Conservation (phyloP, 768 basidiomycete species). For the Trametes coccinea region DNA sequence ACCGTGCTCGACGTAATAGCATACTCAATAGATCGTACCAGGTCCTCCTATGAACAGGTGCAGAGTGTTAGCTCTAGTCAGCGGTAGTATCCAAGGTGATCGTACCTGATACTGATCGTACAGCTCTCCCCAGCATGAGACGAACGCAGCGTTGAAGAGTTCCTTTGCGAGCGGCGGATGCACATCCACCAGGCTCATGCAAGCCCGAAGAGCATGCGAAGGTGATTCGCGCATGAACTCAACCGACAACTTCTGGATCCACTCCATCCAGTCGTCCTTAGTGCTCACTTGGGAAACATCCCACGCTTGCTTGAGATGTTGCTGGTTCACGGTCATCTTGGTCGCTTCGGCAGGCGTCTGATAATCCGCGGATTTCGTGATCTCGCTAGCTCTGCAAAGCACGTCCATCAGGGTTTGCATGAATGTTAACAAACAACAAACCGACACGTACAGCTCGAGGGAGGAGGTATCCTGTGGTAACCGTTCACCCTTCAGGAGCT, state of each 20-base stretch:
- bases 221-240: constrained; percentile 99
- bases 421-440: no score
- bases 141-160: constrained; percentile 96
- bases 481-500: constrained; percentile 88
- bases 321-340: constrained; percentile 93
- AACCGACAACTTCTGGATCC: constrained; percentile 90
- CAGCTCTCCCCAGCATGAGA: constrained; percentile 95
- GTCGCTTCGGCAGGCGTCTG: constrained; percentile 79
- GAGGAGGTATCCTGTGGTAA: constrained; percentile 69
- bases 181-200: constrained; percentile 90
- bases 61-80: background rate
- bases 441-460: constrained; percentile 2
- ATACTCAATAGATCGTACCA: constrained; percentile 84
- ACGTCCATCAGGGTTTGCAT: constrained; percentile 53
- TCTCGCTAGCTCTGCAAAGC: constrained; percentile 51
- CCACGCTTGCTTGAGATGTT: constrained; percentile 97
- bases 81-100: background rate
- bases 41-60: constrained; percentile 68
- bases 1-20: constrained; percentile 79
- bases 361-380: constrained; percentile 63
- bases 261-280: constrained; percentile 90
- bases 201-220: constrained; percentile 95
- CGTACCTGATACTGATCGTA: constrained; percentile 94
- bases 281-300: constrained; percentile 77
- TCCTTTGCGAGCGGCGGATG: constrained; percentile 91